phyloP scores from a whole-genome alignment of 208 protist species.

The Leishmania martiniquensis region DNA sequence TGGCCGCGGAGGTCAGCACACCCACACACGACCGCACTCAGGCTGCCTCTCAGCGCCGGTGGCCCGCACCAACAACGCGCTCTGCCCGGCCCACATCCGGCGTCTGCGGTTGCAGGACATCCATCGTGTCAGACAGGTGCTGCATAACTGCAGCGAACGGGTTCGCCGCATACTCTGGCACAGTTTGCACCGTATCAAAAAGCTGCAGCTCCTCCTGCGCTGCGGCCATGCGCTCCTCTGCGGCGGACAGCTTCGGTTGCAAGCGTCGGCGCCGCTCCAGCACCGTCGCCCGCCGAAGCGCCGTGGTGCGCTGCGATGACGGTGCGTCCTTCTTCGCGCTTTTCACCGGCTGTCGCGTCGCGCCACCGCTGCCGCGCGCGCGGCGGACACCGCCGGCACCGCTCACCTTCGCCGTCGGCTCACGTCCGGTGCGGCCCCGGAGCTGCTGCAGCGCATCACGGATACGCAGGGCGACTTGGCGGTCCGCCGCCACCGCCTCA shows the following conservation, averaged over 20 bases:
- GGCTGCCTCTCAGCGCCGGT: constrained; percentile 1
- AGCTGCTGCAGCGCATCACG: constrained; percentile 30
- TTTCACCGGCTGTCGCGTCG: constrained; percentile 13
- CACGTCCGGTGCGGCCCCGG: constrained; percentile 16
- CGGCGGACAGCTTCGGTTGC: constrained; percentile 24
- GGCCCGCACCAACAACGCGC: neutral
- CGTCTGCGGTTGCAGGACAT: constrained; percentile 75
- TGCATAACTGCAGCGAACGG: constrained; percentile 64
- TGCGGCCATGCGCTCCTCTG: constrained; percentile 50
- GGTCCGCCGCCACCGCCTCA: neutral
- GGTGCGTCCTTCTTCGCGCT: constrained; percentile 18
- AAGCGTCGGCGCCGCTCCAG: constrained; percentile 16
- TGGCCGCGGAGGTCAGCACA: neutral
- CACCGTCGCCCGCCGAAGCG: constrained; percentile 21
- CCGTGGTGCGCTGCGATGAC: constrained; percentile 13
- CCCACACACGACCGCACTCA: neutral
- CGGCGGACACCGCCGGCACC: neutral
- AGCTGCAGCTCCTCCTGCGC: constrained; percentile 57
- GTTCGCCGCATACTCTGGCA: constrained; percentile 52
- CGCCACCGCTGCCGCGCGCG: neutral
- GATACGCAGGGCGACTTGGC: constrained; percentile 16
- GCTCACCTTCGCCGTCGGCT: neutral
- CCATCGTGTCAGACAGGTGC: constrained; percentile 66
- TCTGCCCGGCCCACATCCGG: constrained; percentile 53
- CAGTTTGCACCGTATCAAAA: constrained; percentile 58